Percentiles rank a stretch among this genome's conserved stretches.
Evolutionary conservation across 2,329 filamentous ascomycete species (phyloP).

Genomic region (Pezicula neosporulosa): DNA sequence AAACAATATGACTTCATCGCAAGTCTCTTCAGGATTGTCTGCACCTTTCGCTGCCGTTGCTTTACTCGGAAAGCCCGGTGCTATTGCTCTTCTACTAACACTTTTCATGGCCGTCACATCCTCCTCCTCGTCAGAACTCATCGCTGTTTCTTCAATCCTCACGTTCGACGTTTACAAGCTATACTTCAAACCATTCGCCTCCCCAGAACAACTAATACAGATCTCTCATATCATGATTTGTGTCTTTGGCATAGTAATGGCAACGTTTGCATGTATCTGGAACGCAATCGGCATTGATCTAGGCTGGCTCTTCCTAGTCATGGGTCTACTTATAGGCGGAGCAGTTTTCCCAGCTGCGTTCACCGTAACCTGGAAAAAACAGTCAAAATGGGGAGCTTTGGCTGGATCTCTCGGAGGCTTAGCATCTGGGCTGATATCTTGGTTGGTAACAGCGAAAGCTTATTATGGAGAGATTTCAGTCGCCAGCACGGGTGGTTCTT

Average conservation of each 20-base stretch:
- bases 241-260: too few relatives aligned
- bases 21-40: conserved; percentile 18
- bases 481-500: conserved; percentile 36
- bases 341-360: conserved; percentile 51
- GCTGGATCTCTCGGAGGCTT: conserved; percentile 45
- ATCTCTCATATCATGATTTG: too few relatives aligned
- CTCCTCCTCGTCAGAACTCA: conserved; percentile 44
- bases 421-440: conserved; percentile 45
- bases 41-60: conserved; percentile 25
- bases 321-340: conserved; percentile 35
- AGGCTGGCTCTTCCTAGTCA: too few relatives aligned
- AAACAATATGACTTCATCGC: conserved; percentile 10
- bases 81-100: conserved; percentile 37
- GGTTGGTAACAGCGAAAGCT: conserved; percentile 44
- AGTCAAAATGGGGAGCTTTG: conserved; percentile 44
- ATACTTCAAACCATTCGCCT: too few relatives aligned
- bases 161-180: conserved; percentile 78
- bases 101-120: conserved; percentile 49
- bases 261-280: too few relatives aligned
- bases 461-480: conserved; percentile 44
- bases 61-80: conserved; percentile 24
- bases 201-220: too few relatives aligned
- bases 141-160: conserved; percentile 65
- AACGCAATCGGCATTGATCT: too few relatives aligned
- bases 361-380: conserved; percentile 47